Percentiles rank a stretch among this genome's conserved stretches.
phyloP scores from a whole-genome alignment of 805 yeast genomes.

The Saccharomycopsis selenospora region DNA sequence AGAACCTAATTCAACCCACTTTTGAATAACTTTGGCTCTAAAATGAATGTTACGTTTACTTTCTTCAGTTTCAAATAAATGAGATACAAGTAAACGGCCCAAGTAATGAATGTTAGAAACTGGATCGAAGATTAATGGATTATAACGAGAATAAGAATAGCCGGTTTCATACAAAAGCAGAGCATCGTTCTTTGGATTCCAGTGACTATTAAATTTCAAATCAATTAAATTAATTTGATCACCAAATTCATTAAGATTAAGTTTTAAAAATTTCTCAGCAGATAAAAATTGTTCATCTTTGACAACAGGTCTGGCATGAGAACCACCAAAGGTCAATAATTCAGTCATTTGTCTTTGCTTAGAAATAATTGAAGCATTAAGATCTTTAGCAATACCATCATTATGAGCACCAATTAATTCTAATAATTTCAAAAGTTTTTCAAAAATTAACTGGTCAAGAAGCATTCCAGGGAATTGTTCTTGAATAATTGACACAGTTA shows the following conservation, averaged over 20 bases:
- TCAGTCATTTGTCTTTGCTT: constrained; percentile 41
- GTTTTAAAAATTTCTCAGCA: constrained; percentile 45
- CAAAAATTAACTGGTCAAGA: constrained; percentile 54
- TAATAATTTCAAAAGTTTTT: constrained; percentile 48
- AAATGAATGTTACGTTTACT: constrained; percentile 20
- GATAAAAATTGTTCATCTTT: constrained; percentile 15
- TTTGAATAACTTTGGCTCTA: constrained; percentile 61
- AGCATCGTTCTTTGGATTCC: constrained; percentile 79
- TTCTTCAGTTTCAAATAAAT: constrained; percentile 51
- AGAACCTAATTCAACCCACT: constrained; percentile 84
- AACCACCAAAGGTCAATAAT: constrained; percentile 28
- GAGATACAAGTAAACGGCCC: constrained; percentile 62
- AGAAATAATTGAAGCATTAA: constrained; percentile 45
- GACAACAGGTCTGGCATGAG: constrained; percentile 17
- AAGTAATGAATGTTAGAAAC: constrained; percentile 64
- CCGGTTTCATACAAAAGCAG: constrained; percentile 56
- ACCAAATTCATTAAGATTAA: constrained; percentile 50
- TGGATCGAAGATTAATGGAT: constrained; percentile 74
- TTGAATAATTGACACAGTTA: constrained; percentile 48
- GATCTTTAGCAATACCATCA: constrained; percentile 42
- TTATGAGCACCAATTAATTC: constrained; percentile 39
- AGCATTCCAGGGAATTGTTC: constrained; percentile 63
- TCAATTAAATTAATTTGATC: constrained; percentile 61
- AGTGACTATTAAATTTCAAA: constrained; percentile 50
- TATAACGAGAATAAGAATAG: constrained; percentile 39